Evolutionary conservation across 1,284 basidiomycete species (phyloP), one percentile per base, ranked within the genome.

Genomic region (Boletus albobrunnescens): DNA sequence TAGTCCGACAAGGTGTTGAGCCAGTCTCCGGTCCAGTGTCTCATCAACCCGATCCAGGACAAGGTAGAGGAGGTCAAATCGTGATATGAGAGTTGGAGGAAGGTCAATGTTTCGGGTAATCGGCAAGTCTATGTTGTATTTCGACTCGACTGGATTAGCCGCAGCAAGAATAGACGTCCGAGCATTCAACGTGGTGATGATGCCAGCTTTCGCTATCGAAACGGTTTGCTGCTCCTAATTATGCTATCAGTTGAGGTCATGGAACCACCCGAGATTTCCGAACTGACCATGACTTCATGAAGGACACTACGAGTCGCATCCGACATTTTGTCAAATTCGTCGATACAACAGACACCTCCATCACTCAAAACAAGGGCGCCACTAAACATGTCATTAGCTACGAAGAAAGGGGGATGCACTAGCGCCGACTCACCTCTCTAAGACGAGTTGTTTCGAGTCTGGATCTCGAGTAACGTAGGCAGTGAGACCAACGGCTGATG

Each of bases 251-350:
- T 41, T 16, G 16, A 31, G 56, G 33, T 13, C 16, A 20, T 24
- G 28, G 9, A 27, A 11, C 13, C n/a, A n/a, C n/a, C n/a, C 33
- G 2, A 14, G 11, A 44, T 43, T 30, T 16, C 26, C 12, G 3
- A 22, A 64, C 81, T 48, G 54, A 92, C 92, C 95, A 99, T 99
- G 32, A 98, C 96, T 86, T 99, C 96, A 67, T 99, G 95, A 42
- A 99, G 72, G 1, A 98, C 96, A 67, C 91, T 94, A 40, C 96
- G 81, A 9, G 95, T 98, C 1, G 93, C 84, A 61, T 99, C 95
- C 2, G 89, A 90, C 95, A 99, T 99, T 70, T 99, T 99, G 73
- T 99, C 96, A 61, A 99, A 99, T 70, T 98, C 95, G 64, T 99
- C 95, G 58, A 99, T 99, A 67, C 96, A 99, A 70, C 96, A 99